These are phyloP conservation scores for Breynia disticha DNA, from an alignment of 441 rosid genomes.

Conservation along the genomic window DNA sequence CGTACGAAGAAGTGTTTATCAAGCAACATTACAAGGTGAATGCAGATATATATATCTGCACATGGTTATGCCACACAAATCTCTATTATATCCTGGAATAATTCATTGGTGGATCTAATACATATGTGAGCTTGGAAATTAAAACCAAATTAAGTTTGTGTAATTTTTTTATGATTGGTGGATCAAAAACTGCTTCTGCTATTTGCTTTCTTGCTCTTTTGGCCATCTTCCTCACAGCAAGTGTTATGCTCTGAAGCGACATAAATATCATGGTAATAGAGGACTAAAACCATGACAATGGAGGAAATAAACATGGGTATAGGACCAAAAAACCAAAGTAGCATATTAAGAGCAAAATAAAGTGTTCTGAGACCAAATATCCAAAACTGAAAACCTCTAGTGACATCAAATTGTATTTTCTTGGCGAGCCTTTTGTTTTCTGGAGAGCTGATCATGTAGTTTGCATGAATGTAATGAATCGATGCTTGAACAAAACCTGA, in stretches of 20 bases:
- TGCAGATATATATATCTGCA: too few relatives aligned
- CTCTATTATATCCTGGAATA: too few relatives aligned
- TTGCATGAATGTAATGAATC: conserved; percentile 17
- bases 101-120: too few relatives aligned
- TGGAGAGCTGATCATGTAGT: conserved; percentile 26
- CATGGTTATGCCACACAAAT: too few relatives aligned
- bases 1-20: too few relatives aligned
- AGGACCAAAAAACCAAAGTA: conserved; percentile 44
- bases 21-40: too few relatives aligned
- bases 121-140: too few relatives aligned
- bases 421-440: conserved; percentile 8
- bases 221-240: conserved; percentile 9
- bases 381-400: conserved; percentile 26
- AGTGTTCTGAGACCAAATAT: conserved; percentile 27
- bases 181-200: conserved; percentile 7
- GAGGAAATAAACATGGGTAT: conserved; percentile 38
- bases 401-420: conserved; percentile 19
- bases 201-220: conserved; percentile 15
- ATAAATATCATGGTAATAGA: conserved; percentile 37
- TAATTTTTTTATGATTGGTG: conserved; percentile 4
- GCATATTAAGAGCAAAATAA: conserved; percentile 28
- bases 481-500: conserved; percentile 19
- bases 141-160: background rate
- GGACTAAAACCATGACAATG: conserved; percentile 23
- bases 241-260: conserved; percentile 25